phyloP scores from a whole-genome alignment of 2,329 filamentous ascomycete species.

The Neopestalotiopsis sp. region DNA sequence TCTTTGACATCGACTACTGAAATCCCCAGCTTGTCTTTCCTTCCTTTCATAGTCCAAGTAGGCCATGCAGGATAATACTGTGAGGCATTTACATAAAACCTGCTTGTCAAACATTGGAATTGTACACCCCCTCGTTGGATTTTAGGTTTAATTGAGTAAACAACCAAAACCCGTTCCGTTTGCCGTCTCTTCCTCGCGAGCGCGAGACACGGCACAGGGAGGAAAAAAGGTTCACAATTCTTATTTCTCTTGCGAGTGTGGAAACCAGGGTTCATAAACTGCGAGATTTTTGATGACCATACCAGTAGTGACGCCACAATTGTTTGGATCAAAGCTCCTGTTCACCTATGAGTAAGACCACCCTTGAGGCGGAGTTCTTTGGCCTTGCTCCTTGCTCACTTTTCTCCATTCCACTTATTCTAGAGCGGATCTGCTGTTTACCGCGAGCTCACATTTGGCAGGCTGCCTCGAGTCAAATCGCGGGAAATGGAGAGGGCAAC shows the following conservation, averaged over 20 bases:
- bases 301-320: too few species aligned
- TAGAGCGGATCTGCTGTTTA: too few species aligned
- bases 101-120: background rate
- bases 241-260: background rate
- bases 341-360: too few species aligned
- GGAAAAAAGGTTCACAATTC: background rate
- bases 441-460: too few species aligned
- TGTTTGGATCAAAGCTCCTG: too few species aligned
- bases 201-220: background rate
- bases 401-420: too few species aligned
- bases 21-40: background rate
- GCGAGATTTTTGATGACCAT: background rate
- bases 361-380: too few species aligned
- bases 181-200: background rate
- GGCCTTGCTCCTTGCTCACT: too few species aligned
- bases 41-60: background rate
- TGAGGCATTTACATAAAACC: background rate
- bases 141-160: background rate
- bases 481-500: too few species aligned
- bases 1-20: background rate
- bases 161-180: background rate
- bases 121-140: background rate
- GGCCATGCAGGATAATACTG: background rate
- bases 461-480: too few species aligned
- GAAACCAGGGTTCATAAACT: background rate